These are phyloP conservation scores for Claviceps cyperi DNA, from an alignment of 2,329 filamentous ascomycete genomes.

Conservation along the genomic window DNA sequence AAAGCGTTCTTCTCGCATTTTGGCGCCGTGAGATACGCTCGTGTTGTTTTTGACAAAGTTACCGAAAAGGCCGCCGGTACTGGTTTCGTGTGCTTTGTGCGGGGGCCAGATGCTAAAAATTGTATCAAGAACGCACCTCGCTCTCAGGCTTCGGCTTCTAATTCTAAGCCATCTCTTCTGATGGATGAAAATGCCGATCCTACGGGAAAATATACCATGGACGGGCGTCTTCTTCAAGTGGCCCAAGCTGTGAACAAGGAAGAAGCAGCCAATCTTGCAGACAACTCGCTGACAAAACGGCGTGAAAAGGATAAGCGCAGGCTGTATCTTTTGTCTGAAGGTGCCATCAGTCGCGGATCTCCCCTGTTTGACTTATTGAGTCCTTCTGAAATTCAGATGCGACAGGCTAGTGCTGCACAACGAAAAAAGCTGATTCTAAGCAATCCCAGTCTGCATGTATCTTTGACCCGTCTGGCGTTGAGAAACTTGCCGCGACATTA, in stretches of 20 bases:
- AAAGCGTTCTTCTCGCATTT: conserved; percentile 81
- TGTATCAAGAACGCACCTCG: conserved; percentile 68
- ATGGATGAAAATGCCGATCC: conserved; percentile 75
- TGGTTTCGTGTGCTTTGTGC: conserved; percentile 87
- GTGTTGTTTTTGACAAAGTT: conserved; percentile 74
- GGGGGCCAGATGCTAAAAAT: conserved; percentile 54
- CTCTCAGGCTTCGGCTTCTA: conserved; percentile 28
- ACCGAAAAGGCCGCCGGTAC: conserved; percentile 84
- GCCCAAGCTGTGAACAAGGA: conserved; percentile 72
- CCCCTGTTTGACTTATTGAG: conserved; percentile 64
- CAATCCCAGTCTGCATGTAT: conserved; percentile 81
- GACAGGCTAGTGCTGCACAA: conserved; percentile 75
- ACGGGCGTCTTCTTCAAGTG: conserved; percentile 75
- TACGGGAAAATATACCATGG: conserved; percentile 74
- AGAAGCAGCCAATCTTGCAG: conserved; percentile 62
- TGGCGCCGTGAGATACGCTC: conserved; percentile 76
- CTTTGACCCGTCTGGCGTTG: conserved; percentile 76
- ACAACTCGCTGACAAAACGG: conserved; percentile 47
- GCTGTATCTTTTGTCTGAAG: conserved; percentile 78
- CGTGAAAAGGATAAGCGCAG: conserved; percentile 77
- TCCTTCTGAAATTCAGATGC: conserved; percentile 69
- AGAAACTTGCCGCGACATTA: conserved; percentile 81
- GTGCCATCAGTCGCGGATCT: conserved; percentile 63
- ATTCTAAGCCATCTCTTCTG: conserved; percentile 64
- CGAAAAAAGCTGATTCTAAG: conserved; percentile 79